Evolutionary conservation across 1,284 basidiomycete genomes (phyloP), one percentile per base, ranked within the genome.

Genomic region (Peniophora sp.): DNA sequence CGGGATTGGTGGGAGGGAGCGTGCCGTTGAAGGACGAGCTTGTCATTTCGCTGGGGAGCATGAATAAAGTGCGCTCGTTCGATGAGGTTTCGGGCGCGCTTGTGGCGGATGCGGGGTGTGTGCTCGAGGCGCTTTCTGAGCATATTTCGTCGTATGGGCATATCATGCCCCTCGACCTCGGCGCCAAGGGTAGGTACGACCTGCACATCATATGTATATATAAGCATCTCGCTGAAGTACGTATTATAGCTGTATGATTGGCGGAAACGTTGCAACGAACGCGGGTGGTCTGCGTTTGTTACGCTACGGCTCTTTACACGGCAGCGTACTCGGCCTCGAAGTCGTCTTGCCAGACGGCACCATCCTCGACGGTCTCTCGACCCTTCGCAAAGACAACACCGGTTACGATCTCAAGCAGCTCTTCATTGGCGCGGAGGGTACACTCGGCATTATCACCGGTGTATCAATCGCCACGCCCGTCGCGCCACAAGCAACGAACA

Each of bases 321-420:
- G 96, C 19, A 89, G 85, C 12, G 96, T 99, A 0, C 79, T 99
- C 1, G 97, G 97, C n/a, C 75, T 99, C 16, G 97, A 99, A 65
- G 94, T 96, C 19, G 97, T 99, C 6, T 75, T 99, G 25, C 91
- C 97, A 1, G 92, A 99, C 62, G 94, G 97, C n/a, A 92, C 89
- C n/a, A 79, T 99, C 53, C 78, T 96, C 53, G 85, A 95, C 61
- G 86, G 89, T 56, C 69, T 95, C 34, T 83, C 87, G 6, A 82
- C 85, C 25, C 70, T 99, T 53, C 81, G 97, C 47, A 99, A 99
- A 71, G 97, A 99, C 69, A 99, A 99, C 67, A 99, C 97, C 2
- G 95, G 93, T 88, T 96, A 97, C 64, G 97, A 99, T 66, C 75
- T 99, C 48, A 99, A 99, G 69, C 97, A 99, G 66, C 80, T 99